Evolutionary conservation across 2,329 filamentous ascomycete genomes (phyloP), one percentile per base, ranked within the genome.

Genomic region (Colletotrichum aenigma): DNA sequence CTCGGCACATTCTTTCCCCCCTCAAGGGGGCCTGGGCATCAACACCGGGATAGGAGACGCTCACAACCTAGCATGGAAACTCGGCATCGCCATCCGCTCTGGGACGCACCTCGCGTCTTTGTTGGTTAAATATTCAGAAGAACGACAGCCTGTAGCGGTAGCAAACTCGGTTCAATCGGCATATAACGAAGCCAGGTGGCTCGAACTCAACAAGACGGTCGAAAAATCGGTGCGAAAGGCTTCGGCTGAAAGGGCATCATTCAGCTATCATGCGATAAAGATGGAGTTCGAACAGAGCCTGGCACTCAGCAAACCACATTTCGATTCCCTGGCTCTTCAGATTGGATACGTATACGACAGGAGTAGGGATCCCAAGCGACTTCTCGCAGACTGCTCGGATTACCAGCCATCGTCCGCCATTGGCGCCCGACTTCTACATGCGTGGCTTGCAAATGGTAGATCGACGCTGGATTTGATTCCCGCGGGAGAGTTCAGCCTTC

Each of bases 111-210:
- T 60, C 56, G 56, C 18, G 2, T 60, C 56, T 30, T 32, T 30
- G 4, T 24, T 28, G 16, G 12, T 10, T 60, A 26, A 26, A 7
- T 60, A 60, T n/a, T 28, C 24, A 26, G 56, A 30, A n/a, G 56
- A 60, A 32, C 24, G 56, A 32, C 16, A 24, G 18, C 56, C 56
- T 13, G 28, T 60, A 28, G 56, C 24, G 9, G 56, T 60, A 8
- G 56, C 56, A 26, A 60, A 60, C 56, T 60, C 56, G 24, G 24
- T 60, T 26, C 56, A 60, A 30, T 60, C 56, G 28, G 16, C 56
- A 15, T 3, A 60, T 6, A 60, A 60, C 3, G 26, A 60, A 60
- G 28, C 16, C 6, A n/a, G 4, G 8, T 30, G 56, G 56, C 15
- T 60, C 26, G 56, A 60, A 1, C 56, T 60, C 26, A n/a, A 32